Percentiles rank a stretch among this genome's conserved stretches.
These are phyloP conservation scores for Calonectria naviculata DNA, from an alignment of 2,329 filamentous ascomycete species.

Conservation along the genomic window DNA sequence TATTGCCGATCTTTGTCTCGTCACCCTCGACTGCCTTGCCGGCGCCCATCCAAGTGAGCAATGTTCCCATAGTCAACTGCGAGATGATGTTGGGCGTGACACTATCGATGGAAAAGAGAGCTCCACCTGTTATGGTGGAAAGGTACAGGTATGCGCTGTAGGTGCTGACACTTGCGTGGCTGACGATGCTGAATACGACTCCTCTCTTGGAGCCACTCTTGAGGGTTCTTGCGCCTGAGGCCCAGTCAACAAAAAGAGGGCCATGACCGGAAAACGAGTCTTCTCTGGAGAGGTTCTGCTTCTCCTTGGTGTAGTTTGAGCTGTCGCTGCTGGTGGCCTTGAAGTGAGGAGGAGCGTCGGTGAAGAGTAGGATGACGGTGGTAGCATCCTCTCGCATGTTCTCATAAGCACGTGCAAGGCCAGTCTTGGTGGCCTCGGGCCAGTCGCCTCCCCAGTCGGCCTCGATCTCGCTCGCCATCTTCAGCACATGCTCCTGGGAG, in stretches of 20 bases:
- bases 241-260: constrained; percentile 56
- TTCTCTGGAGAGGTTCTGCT: constrained; percentile 25
- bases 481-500: constrained; percentile 48
- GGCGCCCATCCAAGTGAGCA: constrained; percentile 38
- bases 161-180: constrained; percentile 28
- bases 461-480: constrained; percentile 47
- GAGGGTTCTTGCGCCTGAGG: constrained; percentile 48
- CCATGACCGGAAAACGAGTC: constrained; percentile 46
- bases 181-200: constrained; percentile 56
- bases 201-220: constrained; percentile 48
- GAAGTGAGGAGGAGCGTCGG: constrained; percentile 61
- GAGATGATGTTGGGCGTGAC: constrained; percentile 47
- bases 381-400: constrained; percentile 59
- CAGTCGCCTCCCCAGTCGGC: constrained; percentile 52
- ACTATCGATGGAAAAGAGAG: constrained; percentile 47
- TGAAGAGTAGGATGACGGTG: constrained; percentile 61
- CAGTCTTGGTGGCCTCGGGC: constrained; percentile 62
- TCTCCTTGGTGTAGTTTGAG: constrained; percentile 44
- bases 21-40: constrained; percentile 23
- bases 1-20: constrained; percentile 14
- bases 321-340: constrained; percentile 40
- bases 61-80: constrained; percentile 48
- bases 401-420: constrained; percentile 56
- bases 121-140: constrained; percentile 53
- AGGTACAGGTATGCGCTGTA: constrained; percentile 54